Base-by-base conservation (phyloP, 148 eudicot species). In the Vaccinium corymbosum region DNA sequence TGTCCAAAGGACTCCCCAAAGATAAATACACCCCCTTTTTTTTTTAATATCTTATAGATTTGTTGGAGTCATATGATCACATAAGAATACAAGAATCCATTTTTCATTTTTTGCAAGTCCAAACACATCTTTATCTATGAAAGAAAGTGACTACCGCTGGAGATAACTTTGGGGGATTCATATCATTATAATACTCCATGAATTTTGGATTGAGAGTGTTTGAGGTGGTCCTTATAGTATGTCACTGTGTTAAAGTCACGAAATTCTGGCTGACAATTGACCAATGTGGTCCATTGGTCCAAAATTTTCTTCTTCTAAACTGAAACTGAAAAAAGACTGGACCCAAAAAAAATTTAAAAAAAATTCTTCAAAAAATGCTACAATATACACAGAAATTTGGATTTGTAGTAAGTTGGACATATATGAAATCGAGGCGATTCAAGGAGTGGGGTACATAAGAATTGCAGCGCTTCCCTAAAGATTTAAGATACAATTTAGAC, bases 31-130 rank as follows among this genome's bases (percentile, higher is more conserved):
- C 84, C 29, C 46, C n/a, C n/a, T n/a, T n/a, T 89, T 55, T 80
- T 80, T 17, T 0, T 42, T 0, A 12, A 20, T 79, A 79, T 19
- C 66, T 32, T 81, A 81, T 84, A 22, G 83, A 71, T 49, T 84
- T 72, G 83, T 83, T 87, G 46, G 70, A 70, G 87, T 87, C 89
- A 32, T 38, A 32, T 38, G 76, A 80, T 85, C 89, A 79, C 72
- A 82, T 25, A 78, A 87, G 70, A 85, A 78, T 49, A 85, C 87
- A 87, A 78, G 80, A 72, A 48, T 35, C 52, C 46, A 49, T 17
- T 84, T 77, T 80, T 82, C 52, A 53, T 73, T 49, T 52, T 83
- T 49, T 59, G 48, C 51, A 72, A 75, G 29, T 61, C 77, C 50
- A 52, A 78, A 48, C 81, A 64, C 74, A 50, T 52, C 38, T 62